Evolutionary conservation across 805 yeast genomes (phyloP), one percentile per base, ranked within the genome.

Genomic region (Kodamaea lidongshanica): DNA sequence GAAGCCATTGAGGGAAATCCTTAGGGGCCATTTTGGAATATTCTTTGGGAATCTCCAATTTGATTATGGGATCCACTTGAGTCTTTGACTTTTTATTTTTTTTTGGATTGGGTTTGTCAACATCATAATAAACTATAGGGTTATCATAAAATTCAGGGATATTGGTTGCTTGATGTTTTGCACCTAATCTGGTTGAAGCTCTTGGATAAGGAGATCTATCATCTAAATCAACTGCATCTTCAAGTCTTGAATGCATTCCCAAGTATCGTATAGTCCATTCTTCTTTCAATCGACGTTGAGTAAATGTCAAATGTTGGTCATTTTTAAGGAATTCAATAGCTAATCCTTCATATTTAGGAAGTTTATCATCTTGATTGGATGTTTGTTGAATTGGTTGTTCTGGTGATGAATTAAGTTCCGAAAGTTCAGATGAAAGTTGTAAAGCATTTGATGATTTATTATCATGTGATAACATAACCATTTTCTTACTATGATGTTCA

Each of bases 211-310:
- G 85, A 4, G 64, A 56, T 23, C 88, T 58, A 46, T 82, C 94
- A 35, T 79, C 84, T 5, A 73, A 45, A 49, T 85, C 92, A 25
- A 83, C 65, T 1, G 84, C 84, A 50, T 83, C 94, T 47, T 82
- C 89, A 15, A 82, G 52, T 25, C 72, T 64, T 1, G 85, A 73
- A 50, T 83, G 82, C 58, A 78, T 67, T 1, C 95, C 94, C 15
- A 84, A 62, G 45, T 81, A 86, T 40, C 94, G 56, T 59, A 77
- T 80, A 2, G 78, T 79, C 95, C 95, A 86, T 46, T 78, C 86
- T 51, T 78, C 85, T n/a, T 55, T 37, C 18, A 67, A 56, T 34
- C 85, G 48, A 38, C 84, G 52, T 34, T 73, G 58, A 21, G 62
- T 56, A 12, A 70, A 49, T 0, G 71, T 45, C 3, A 62, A 35